phyloP scores from a whole-genome alignment of 2,329 filamentous ascomycete genomes.

The Capronia americana region DNA sequence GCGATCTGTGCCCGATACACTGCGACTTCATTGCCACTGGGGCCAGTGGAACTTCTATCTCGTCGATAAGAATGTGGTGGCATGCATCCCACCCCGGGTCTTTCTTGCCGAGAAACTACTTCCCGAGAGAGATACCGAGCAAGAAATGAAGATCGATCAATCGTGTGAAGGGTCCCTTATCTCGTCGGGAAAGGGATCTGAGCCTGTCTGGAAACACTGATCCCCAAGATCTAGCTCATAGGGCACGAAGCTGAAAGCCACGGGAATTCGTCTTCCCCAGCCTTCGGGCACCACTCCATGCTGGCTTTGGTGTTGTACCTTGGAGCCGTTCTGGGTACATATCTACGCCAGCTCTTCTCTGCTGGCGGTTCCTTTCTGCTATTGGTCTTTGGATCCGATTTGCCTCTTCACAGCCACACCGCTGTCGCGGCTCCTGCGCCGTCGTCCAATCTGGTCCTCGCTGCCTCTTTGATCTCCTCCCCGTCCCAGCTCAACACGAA shows the following conservation, averaged over 20 bases:
- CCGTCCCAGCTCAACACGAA: conserved; percentile 40
- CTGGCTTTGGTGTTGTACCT: neutral
- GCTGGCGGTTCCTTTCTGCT: neutral
- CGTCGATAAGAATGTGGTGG: too few species aligned
- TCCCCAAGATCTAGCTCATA: neutral
- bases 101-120: too few species aligned
- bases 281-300: too few species aligned
- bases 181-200: neutral
- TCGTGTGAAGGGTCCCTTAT: neutral
- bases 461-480: conserved; percentile 35
- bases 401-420: conserved; percentile 36
- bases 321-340: neutral
- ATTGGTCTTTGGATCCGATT: too few species aligned
- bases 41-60: too few species aligned
- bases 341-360: neutral
- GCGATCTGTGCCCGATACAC: too few species aligned
- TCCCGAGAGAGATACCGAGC: too few species aligned
- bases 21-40: too few species aligned
- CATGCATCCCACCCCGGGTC: too few species aligned
- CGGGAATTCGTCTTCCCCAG: neutral
- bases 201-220: neutral
- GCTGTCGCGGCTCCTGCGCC: conserved; percentile 39
- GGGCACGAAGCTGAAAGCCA: neutral
- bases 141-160: neutral
- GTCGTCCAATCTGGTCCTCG: conserved; percentile 32